These are phyloP conservation scores for Graphium sp. DNA, from an alignment of 2,329 filamentous ascomycete genomes.

Conservation along the genomic window DNA sequence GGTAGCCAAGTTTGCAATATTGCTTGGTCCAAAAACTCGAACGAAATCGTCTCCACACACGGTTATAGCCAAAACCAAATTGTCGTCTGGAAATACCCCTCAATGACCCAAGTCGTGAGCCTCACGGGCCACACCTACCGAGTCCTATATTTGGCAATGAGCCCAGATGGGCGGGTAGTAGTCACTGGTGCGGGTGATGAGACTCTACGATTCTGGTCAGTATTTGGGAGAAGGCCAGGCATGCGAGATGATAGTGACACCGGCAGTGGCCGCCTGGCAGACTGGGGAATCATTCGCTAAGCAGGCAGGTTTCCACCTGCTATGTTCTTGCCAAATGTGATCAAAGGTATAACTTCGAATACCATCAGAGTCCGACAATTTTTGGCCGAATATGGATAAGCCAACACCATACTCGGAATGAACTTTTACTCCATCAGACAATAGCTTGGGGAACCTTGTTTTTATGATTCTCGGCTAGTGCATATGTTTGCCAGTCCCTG, in stretches of 20 bases:
- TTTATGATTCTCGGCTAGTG: too few species aligned
- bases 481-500: too few species aligned
- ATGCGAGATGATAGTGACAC: constrained; percentile 50
- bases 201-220: constrained; percentile 91
- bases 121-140: constrained; percentile 93
- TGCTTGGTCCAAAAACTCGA: constrained; percentile 92
- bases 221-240: constrained; percentile 71
- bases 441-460: too few species aligned
- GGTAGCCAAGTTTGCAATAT: constrained; percentile 98
- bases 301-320: too few species aligned
- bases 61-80: constrained; percentile 98
- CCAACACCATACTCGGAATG: too few species aligned
- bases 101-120: constrained; percentile 91
- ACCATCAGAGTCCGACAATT: too few species aligned
- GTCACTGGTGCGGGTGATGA: constrained; percentile 95
- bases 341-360: too few species aligned
- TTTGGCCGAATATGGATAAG: too few species aligned
- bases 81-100: constrained; percentile 97
- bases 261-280: constrained; percentile 44
- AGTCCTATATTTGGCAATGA: constrained; percentile 93
- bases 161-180: constrained; percentile 81
- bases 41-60: constrained; percentile 93
- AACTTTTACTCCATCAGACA: too few species aligned
- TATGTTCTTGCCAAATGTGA: too few species aligned
- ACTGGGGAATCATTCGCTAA: constrained; percentile 72